Conservation (phyloP, 2,329 filamentous ascomycete genomes). For the Simplicillium aogashimaense region DNA sequence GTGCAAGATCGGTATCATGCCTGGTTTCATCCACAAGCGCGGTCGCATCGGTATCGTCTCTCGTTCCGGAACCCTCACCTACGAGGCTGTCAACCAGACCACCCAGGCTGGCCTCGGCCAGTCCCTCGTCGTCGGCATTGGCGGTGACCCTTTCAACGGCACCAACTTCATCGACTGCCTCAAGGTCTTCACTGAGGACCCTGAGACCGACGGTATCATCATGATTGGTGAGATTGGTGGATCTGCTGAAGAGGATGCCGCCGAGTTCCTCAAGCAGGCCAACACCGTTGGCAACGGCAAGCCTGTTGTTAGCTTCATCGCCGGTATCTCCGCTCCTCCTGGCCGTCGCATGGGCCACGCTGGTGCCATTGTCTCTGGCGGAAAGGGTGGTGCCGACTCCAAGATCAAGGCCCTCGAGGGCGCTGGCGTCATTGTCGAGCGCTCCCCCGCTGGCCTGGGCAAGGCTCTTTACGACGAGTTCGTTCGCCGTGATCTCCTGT, state of each 20-base stretch:
- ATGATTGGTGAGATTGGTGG: slow-evolving; percentile 99
- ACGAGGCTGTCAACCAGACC: slow-evolving; percentile 99
- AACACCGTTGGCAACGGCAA: slow-evolving; percentile 80
- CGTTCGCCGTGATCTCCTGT: slow-evolving; percentile 91
- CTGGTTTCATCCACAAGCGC: slow-evolving; percentile 99
- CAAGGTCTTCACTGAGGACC: slow-evolving; percentile 89
- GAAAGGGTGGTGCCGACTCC: slow-evolving; percentile 95
- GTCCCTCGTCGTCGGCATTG: slow-evolving; percentile 96
- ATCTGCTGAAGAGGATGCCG: slow-evolving; percentile 93
- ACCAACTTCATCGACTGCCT: slow-evolving; percentile 99
- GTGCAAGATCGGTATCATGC: slow-evolving; percentile 99
- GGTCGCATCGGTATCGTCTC: slow-evolving; percentile 98
- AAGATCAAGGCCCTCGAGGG: slow-evolving; percentile 93
- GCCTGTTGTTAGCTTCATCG: slow-evolving; percentile 96
- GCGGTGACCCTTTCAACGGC: slow-evolving; percentile 95
- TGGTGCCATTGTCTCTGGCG: slow-evolving; percentile 93
- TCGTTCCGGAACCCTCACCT: slow-evolving; percentile 94
- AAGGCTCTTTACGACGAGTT: slow-evolving; percentile 94
- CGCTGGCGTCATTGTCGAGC: slow-evolving; percentile 92
- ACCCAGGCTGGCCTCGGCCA: slow-evolving; percentile 94
- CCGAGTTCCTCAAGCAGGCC: slow-evolving; percentile 86
- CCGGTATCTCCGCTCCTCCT: slow-evolving; percentile 92
- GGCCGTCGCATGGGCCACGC: slow-evolving; percentile 98
- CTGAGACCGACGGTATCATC: slow-evolving; percentile 97
- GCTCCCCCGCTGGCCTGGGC: slow-evolving; percentile 82